Conservation (phyloP, 495 filamentous ascomycete species). For the Amphirosellinia nigrospora region DNA sequence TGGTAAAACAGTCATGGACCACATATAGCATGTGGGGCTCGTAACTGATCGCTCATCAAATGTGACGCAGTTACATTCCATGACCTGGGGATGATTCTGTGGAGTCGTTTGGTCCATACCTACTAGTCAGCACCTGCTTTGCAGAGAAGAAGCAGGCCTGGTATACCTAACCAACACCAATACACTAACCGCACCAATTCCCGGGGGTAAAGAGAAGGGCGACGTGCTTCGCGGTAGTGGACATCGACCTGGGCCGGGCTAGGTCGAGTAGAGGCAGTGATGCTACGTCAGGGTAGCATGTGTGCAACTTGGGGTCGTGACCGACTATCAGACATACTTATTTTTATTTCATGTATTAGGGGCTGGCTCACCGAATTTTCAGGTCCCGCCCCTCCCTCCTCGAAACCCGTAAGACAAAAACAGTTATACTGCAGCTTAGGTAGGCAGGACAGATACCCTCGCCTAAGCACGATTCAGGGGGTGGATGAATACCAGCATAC, state of each 20-base stretch:
- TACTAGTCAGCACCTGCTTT: no score
- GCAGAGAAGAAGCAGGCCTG: neutral
- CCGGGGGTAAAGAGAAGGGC: slow-evolving; percentile 1
- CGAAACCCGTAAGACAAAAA: slow-evolving; percentile 1
- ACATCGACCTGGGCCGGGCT: neutral
- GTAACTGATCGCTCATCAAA: slow-evolving; percentile 6
- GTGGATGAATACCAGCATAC: neutral
- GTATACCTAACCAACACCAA: neutral
- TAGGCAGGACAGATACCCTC: slow-evolving; percentile 13
- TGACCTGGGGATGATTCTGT: neutral
- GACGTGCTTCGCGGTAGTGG: slow-evolving; percentile 7
- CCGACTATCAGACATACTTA: slow-evolving; percentile 15
- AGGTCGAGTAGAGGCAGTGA: neutral
- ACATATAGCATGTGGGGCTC: neutral
- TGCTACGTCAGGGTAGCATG: slow-evolving; percentile 24
- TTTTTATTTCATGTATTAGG: neutral
- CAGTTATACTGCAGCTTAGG: slow-evolving; percentile 11
- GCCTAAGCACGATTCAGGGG: slow-evolving; percentile 30
- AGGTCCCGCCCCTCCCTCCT: slow-evolving; percentile 6
- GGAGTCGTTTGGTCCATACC: slow-evolving; percentile 14
- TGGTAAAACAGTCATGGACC: neutral
- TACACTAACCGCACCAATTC: neutral
- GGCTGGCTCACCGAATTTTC: slow-evolving; percentile 18
- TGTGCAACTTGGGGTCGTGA: slow-evolving; percentile 21
- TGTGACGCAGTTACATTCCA: neutral